Base-by-base conservation (phyloP, 2,329 filamentous ascomycete genomes). In the Aspergillus proliferans region DNA sequence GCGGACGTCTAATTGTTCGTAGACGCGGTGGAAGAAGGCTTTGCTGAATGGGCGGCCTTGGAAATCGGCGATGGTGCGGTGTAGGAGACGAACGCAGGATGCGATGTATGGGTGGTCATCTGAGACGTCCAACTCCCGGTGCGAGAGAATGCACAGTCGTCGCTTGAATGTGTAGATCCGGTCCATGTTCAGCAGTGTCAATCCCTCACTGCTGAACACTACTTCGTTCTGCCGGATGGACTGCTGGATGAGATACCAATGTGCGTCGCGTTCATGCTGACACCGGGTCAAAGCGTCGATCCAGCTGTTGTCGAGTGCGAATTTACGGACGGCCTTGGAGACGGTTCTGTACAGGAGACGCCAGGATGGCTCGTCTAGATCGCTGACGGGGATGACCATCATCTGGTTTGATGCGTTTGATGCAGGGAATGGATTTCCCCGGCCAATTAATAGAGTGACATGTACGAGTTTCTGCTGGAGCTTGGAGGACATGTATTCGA, bases 111-210 rank as follows among this genome's bases (percentile, higher is more conserved):
- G 57, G 10, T 68, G 57, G 3, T 57, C 60, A 19, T 40, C 38
- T 6, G n/a, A 40, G 5, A 40, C 18, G 7, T 12, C 18, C 15
- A 19, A 10, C 10, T 18, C 18, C 12, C 52, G 55, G 15, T 49
- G 54, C 3, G 70, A 70, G 10, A 73, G 61, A 5, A 69, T 61
- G 48, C 65, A 70, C 6, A 74, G 62, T 14, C 69, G 61, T 26
- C 68, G 68, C 51, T 74, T 74, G 52, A 74, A 66, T 12, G 66
- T 72, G 49, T 72, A 73, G 48, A 74, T 69, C 36, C 71, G 69
- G 57, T 74, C 71, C 53, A 73, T 69, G 47, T 67, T 72, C 9
- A 74, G 60, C 6, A 74, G 53, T 0, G 71, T 72, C 30, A 74
- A 56, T 2, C 71, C 71, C 50, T 74, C 71, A 41, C 69, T 66